Evolutionary conservation across 805 yeast species (phyloP).

Genomic region (Cyberlindnera americana): DNA sequence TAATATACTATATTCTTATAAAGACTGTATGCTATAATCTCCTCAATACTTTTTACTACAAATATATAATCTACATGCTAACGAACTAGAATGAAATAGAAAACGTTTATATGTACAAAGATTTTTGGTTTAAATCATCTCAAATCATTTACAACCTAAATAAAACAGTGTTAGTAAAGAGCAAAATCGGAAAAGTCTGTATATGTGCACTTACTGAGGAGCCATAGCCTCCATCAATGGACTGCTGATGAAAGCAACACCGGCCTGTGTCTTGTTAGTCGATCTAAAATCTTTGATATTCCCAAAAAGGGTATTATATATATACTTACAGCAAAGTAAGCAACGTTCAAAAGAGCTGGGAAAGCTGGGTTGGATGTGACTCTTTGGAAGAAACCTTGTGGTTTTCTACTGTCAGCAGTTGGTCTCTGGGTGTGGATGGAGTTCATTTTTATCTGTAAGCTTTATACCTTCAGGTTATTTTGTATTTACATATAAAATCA

Average conservation of each 20-base stretch:
- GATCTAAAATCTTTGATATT: not conserved
- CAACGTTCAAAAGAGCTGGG: conserved; percentile 60
- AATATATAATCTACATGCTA: too few species aligned
- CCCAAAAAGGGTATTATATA: not conserved
- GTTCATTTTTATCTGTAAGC: conserved; percentile 18
- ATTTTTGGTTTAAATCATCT: too few species aligned
- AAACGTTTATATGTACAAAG: too few species aligned
- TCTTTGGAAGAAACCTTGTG: conserved; percentile 38
- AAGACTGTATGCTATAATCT: too few species aligned
- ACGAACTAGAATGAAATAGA: too few species aligned
- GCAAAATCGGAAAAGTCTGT: not conserved
- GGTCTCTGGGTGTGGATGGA: conserved; percentile 20
- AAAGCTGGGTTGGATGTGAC: conserved; percentile 62
- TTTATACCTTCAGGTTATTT: not conserved
- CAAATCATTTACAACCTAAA: conserved; percentile 11
- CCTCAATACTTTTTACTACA: too few species aligned
- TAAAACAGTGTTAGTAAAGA: not conserved
- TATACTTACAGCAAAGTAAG: conserved; percentile 47
- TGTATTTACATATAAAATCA: not conserved
- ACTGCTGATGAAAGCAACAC: conserved; percentile 73
- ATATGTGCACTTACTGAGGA: conserved; percentile 48
- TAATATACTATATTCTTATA: too few species aligned
- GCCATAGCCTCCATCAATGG: conserved; percentile 79
- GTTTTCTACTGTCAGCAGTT: not conserved
- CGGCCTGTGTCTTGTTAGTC: conserved; percentile 39